Percentiles rank a stretch among this genome's conserved stretches.
These are phyloP conservation scores for Candida neerlandica DNA, from an alignment of 1,139 yeast genomes.

Conservation along the genomic window DNA sequence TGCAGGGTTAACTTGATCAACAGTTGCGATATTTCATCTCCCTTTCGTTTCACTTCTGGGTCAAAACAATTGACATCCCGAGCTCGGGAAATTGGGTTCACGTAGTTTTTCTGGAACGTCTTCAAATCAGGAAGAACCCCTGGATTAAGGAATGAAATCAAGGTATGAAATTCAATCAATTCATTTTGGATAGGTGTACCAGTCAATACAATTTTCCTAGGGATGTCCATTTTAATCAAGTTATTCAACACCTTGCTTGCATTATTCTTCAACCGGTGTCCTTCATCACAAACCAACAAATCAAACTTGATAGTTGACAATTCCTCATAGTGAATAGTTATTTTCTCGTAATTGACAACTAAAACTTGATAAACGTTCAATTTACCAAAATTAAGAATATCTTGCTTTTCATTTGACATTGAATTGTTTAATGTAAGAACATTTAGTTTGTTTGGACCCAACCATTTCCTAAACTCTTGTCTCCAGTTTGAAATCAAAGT, in stretches of 20 bases:
- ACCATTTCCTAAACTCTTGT: conserved; percentile 87
- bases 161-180: conserved; percentile 76
- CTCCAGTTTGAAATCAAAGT: conserved; percentile 89
- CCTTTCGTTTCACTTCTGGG: conserved; percentile 50
- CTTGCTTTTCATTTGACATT: conserved; percentile 57
- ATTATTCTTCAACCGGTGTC: conserved; percentile 78
- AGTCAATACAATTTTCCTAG: conserved; percentile 65
- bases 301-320: conserved; percentile 59
- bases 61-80: conserved; percentile 72
- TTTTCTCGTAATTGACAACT: conserved; percentile 85
- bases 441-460: conserved; percentile 65
- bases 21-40: conserved; percentile 63
- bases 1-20: conserved; percentile 63
- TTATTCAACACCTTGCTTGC: conserved; percentile 70
- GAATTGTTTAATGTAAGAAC: conserved; percentile 56
- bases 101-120: conserved; percentile 65
- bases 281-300: conserved; percentile 90
- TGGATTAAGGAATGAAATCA: conserved; percentile 83
- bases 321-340: conserved; percentile 59
- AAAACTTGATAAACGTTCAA: conserved; percentile 80
- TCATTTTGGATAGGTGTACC: conserved; percentile 98
- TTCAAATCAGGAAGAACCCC: conserved; percentile 69
- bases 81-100: conserved; percentile 71
- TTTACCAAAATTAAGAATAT: conserved; percentile 60
- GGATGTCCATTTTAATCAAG: conserved; percentile 56